Base-by-base conservation (phyloP, 805 yeast genomes). In the Saccharomyces paradoxus region DNA sequence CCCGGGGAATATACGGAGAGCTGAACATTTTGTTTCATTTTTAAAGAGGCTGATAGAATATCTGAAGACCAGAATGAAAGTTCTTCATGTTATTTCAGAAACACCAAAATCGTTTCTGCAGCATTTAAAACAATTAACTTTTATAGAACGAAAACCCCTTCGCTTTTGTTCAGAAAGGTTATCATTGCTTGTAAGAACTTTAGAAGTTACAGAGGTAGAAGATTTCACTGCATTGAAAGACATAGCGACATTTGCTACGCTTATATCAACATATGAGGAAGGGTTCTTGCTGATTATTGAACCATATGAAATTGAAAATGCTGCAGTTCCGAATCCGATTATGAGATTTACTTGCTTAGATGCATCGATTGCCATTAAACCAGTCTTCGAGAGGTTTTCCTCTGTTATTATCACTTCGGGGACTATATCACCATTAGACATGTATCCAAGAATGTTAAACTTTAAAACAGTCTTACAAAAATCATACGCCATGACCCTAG, bases 281-380 rank as follows among this genome's bases (percentile, higher is more conserved):
- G 99, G 99, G 0, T 94, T 94, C 66, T 83, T 87, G 63, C 76
- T 94, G 55, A 94, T 94, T 58, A 74, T 94, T 52, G 99, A 94
- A 68, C 99, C 99, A 0, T 94, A 84, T 71, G 99, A 94, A 68
- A 86, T 96, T 0, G 95, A 87, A 60, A 94, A 90, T 67, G 90
- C 91, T 2, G 90, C 97, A 0, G 99, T 95, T 30, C 99, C 99
- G 0, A 94, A 94, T 69, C 99, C 99, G 1, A 87, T 94, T 4
- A 71, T 94, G 64, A 84, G 92, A 63, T 91, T 94, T 68, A 86
- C 97, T 0, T 94, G 99, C 74, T 75, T 94, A 50, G 99, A 94
- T 74, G 99, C 99, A 0, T 89, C 97, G 1, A 94, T 94, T 62
- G 98, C 98, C 2, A 94, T 94, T 60, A 94, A 90, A 66, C 99